A percentile compares a stretch with the other conserved stretches of the same genome.
Conservation (phyloP, 495 filamentous ascomycete species). For the Opeltia flavorubescens region DNA sequence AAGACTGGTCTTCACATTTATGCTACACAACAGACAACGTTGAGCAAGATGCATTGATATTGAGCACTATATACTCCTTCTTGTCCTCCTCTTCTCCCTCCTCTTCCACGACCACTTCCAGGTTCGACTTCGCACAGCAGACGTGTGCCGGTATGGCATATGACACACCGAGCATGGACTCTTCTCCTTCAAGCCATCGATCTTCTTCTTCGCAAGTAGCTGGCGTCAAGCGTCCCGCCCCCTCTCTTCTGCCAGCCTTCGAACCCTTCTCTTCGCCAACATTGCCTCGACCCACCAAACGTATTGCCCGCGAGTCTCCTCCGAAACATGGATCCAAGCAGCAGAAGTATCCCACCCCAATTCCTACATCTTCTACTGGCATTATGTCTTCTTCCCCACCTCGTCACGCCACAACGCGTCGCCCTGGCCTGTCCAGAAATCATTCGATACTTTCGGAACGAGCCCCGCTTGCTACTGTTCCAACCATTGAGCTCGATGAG, state of each 20-base stretch:
- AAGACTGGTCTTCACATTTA: not conserved
- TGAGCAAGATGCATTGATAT: not conserved
- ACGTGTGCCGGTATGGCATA: not conserved
- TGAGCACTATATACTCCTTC: not conserved
- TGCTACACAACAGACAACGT: not conserved
- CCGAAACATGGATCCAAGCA: constrained; percentile 21
- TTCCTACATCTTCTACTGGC: constrained; percentile 85
- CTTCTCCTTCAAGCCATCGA: constrained; percentile 6
- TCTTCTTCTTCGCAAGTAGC: constrained; percentile 31
- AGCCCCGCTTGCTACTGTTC: constrained; percentile 66
- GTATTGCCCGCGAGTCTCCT: constrained; percentile 44
- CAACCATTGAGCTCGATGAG: constrained; percentile 63
- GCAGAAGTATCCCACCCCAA: constrained; percentile 74
- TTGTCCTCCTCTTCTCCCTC: not conserved
- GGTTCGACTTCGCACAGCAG: not conserved
- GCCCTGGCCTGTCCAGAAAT: constrained; percentile 41
- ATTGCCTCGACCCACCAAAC: constrained; percentile 60
- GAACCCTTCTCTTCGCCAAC: constrained; percentile 82
- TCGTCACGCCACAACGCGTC: constrained; percentile 33
- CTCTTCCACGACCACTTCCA: not conserved
- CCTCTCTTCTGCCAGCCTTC: constrained; percentile 78
- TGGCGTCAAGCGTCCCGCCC: constrained; percentile 64
- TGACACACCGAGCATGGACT: constrained; percentile 5
- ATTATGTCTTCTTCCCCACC: constrained; percentile 83
- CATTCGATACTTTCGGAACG: constrained; percentile 68